Evolutionary conservation across 371 early-diverging fungal species (phyloP).

Genomic region (Mortierella sp.): DNA sequence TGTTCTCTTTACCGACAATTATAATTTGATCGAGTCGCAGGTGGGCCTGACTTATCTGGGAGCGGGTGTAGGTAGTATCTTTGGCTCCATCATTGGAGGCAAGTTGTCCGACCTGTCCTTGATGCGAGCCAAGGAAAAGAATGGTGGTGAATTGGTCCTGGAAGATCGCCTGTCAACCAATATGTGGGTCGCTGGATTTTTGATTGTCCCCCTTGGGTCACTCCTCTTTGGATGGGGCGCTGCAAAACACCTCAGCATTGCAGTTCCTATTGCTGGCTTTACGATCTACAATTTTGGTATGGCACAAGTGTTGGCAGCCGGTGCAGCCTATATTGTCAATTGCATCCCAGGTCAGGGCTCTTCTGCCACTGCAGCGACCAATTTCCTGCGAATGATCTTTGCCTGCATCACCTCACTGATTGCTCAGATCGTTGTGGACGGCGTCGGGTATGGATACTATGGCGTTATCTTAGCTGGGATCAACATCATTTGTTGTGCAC

Average conservation of each 20-base stretch:
- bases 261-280: constrained; percentile 66
- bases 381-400: constrained; percentile 65
- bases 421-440: constrained; percentile 33
- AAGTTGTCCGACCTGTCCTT: constrained; percentile 63
- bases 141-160: constrained; percentile 60
- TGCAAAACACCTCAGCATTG: constrained; percentile 60
- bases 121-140: constrained; percentile 57
- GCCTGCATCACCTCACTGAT: constrained; percentile 65
- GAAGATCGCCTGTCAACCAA: constrained; percentile 67
- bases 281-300: constrained; percentile 69
- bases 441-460: constrained; percentile 43
- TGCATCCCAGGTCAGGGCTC: constrained; percentile 68
- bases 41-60: constrained; percentile 60
- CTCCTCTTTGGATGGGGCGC: constrained; percentile 71
- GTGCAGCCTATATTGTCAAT: constrained; percentile 66
- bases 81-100: constrained; percentile 65
- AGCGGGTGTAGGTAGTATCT: constrained; percentile 64
- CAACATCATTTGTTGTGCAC: constrained; percentile 33
- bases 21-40: constrained; percentile 28
- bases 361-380: constrained; percentile 68
- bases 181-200: constrained; percentile 66
- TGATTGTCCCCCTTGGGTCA: constrained; percentile 63
- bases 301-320: constrained; percentile 64
- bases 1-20: constrained; percentile 23
- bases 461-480: constrained; percentile 35